phyloP scores from a whole-genome alignment of 331 rosid genomes.

The Malus hybrid region DNA sequence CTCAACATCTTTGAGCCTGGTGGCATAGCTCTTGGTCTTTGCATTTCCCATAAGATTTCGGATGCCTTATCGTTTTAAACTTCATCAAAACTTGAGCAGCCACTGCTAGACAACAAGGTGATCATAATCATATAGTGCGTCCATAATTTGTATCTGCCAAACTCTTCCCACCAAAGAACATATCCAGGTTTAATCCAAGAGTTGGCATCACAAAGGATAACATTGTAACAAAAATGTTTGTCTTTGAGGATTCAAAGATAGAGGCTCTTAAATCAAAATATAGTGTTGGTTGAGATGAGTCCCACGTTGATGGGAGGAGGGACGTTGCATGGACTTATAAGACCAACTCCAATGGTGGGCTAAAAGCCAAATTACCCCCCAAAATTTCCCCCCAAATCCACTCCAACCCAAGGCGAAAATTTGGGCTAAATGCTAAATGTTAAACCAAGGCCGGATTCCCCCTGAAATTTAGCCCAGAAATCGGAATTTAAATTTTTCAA shows the following conservation, averaged over 20 bases:
- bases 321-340: no score
- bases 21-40: constrained; percentile 38
- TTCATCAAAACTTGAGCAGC: constrained; percentile 35
- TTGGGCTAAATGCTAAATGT: no score
- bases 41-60: constrained; percentile 43
- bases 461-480: no score
- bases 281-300: neutral
- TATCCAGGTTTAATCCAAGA: constrained; percentile 6
- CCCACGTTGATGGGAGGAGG: no score
- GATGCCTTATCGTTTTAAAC: constrained; percentile 37
- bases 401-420: no score
- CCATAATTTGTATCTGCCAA: constrained; percentile 7
- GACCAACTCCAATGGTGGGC: no score
- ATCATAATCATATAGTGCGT: neutral
- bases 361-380: no score
- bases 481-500: no score
- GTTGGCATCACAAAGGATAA: constrained; percentile 5
- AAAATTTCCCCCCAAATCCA: no score
- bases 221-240: constrained; percentile 7
- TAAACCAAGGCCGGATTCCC: no score
- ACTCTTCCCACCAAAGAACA: constrained; percentile 21
- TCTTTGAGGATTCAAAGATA: neutral
- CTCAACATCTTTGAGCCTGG: constrained; percentile 41
- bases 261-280: constrained; percentile 16
- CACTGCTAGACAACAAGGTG: neutral